Base-by-base conservation (phyloP, 2,329 filamentous ascomycete species). In the Colletotrichum melonis region DNA sequence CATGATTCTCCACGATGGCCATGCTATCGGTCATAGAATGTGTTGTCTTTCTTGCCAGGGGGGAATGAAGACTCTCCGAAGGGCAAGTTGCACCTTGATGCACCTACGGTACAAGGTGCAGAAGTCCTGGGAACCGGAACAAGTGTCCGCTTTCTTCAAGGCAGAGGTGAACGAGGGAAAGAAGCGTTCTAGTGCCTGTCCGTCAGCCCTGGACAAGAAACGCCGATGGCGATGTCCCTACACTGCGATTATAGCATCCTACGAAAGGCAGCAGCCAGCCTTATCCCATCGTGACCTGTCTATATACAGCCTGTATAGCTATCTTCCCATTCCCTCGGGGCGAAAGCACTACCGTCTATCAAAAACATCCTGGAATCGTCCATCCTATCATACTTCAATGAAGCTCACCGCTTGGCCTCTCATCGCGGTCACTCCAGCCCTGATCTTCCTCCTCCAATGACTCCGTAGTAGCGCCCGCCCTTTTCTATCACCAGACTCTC, bases 181-280 rank as follows among this genome's bases (percentile, higher is more conserved):
- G 28, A 30, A 54, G 22, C 1, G 30, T 49, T 49, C 42, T 63
- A 35, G 9, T 19, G 22, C 46, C 42, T 54, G 32, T 55, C 52
- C 62, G 62, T 54, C 62, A 63, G 62, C 46, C 62, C 62, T 54
- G 46, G 46, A 63, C 52, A 55, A 6, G 19, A 49, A 49, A 49
- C 42, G 19, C 42, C 8, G 19, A 49, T 49, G 42, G 16, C 16
- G 38, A 42, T 49, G 42, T 49, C 14, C 38, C 38, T 49, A 22
- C 42, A 49, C 42, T 49, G 42, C 42, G 46, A 38, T 52, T 54
- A 64, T 32, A 38, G n/a, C 26, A 22, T 49, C 42, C 42, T 49
- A 49, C 12, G 46, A 16, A 63, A 22, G 49, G 28, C n/a, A 35
- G n/a, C 22, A 12, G 19, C 11, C 46, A 64, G 49, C 62, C 62